A percentile compares a stretch with the other conserved stretches of the same genome.
phyloP scores from a whole-genome alignment of 2,329 filamentous ascomycete species.

The Talaromyces sp. region DNA sequence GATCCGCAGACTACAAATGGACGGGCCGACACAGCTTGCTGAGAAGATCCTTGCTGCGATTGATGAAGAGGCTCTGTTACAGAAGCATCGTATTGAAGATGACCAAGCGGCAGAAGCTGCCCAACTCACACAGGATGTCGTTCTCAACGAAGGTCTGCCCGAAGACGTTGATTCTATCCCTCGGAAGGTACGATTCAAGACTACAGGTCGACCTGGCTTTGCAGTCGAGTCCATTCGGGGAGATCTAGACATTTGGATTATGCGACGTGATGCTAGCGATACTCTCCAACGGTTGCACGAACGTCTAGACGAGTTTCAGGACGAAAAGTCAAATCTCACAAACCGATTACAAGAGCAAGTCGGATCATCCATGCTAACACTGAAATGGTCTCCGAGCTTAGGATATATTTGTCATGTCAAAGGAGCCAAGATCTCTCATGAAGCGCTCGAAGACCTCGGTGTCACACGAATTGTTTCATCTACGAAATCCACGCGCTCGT shows the following conservation, averaged over 20 bases:
- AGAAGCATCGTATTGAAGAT: constrained; percentile 74
- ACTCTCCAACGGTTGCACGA: constrained; percentile 65
- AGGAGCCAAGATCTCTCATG: constrained; percentile 64
- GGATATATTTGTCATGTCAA: constrained; percentile 90
- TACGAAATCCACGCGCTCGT: constrained; percentile 79
- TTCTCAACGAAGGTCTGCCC: constrained; percentile 62
- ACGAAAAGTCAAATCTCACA: constrained; percentile 61
- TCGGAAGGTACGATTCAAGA: constrained; percentile 44
- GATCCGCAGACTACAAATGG: constrained; percentile 46
- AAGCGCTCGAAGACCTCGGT: constrained; percentile 40
- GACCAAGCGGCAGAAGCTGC: constrained; percentile 68
- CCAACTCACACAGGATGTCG: constrained; percentile 68
- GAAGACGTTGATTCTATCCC: constrained; percentile 56
- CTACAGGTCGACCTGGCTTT: constrained; percentile 25
- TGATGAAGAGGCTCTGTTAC: constrained; percentile 84
- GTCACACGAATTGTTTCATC: constrained; percentile 64
- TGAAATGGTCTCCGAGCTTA: constrained; percentile 82
- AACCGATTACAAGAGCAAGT: constrained; percentile 61
- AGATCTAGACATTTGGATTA: constrained; percentile 59
- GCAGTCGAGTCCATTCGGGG: constrained; percentile 36
- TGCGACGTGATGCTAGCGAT: constrained; percentile 63
- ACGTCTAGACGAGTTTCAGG: constrained; percentile 58
- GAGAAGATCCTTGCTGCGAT: constrained; percentile 71
- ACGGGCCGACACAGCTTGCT: constrained; percentile 66
- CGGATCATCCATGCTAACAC: constrained; percentile 62